These are phyloP conservation scores for Hemerocallis citrina DNA, from an alignment of 106 monocot genomes.

Conservation along the genomic window DNA sequence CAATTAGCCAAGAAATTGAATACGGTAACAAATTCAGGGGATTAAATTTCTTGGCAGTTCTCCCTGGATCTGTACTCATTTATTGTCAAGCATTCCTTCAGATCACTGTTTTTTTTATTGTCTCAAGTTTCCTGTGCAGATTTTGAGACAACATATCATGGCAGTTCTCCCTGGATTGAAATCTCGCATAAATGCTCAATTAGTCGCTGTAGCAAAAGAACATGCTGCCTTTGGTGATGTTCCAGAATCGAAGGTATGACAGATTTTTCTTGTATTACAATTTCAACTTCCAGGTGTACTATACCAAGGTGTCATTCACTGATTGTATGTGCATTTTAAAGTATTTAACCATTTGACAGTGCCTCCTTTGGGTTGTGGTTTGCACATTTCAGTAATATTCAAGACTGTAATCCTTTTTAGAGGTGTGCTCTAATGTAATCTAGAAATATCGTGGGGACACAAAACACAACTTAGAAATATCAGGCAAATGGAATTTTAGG, in stretches of 20 bases:
- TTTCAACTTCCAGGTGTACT: background rate
- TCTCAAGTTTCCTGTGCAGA: constrained; percentile 37
- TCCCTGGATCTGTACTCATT: background rate
- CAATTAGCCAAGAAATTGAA: constrained; percentile 97
- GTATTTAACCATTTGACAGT: background rate
- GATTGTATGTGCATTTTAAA: background rate
- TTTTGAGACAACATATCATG: constrained; percentile 87
- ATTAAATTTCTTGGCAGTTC: too few relatives aligned
- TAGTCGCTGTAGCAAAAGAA: constrained; percentile 86
- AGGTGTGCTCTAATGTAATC: too few relatives aligned
- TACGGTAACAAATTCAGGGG: constrained; percentile 55
- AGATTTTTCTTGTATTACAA: background rate
- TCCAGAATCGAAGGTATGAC: constrained; percentile 76
- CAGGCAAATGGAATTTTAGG: too few relatives aligned
- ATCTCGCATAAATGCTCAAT: constrained; percentile 82
- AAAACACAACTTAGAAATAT: too few relatives aligned
- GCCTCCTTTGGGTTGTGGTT: background rate
- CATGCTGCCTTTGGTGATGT: constrained; percentile 94
- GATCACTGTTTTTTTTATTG: background rate
- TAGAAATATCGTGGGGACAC: too few relatives aligned
- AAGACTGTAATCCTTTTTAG: background rate
- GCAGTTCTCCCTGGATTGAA: constrained; percentile 88
- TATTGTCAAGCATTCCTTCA: background rate
- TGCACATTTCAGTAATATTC: background rate
- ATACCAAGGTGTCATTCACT: background rate